A percentile compares a stretch with the other conserved stretches of the same genome.
phyloP scores from a whole-genome alignment of 192 early-diverging fungal species.

The Backusella morwellensis region DNA sequence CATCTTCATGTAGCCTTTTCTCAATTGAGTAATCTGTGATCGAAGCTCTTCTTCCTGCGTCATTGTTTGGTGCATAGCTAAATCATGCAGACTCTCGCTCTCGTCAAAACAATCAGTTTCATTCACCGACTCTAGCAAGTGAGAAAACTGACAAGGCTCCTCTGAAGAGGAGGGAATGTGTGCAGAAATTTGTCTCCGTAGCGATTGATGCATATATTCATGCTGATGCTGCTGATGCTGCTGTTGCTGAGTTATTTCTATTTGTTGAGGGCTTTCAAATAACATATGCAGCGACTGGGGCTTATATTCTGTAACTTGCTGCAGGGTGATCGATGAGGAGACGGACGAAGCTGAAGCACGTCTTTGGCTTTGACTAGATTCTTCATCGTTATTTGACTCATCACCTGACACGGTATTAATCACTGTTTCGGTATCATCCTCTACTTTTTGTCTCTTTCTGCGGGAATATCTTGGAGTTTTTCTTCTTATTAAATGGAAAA shows the following conservation, averaged over 20 bases:
- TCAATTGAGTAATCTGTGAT: constrained; percentile 5
- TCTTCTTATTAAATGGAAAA: constrained; percentile 41
- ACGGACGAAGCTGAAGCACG: constrained; percentile 6
- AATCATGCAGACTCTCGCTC: neutral
- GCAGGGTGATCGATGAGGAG: constrained; percentile 6
- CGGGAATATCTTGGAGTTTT: constrained; percentile 35
- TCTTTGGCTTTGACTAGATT: constrained; percentile 10
- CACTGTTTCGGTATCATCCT: constrained; percentile 21
- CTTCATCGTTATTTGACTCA: constrained; percentile 26
- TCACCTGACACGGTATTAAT: constrained; percentile 17
- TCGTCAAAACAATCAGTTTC: neutral
- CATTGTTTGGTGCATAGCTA: constrained; percentile 11
- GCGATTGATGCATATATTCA: neutral
- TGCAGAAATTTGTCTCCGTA: constrained; percentile 7
- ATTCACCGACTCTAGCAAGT: neutral
- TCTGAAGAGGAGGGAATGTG: neutral
- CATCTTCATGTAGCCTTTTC: constrained; percentile 9
- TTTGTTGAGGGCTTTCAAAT: constrained; percentile 1
- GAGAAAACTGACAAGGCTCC: constrained; percentile 2
- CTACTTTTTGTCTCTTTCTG: constrained; percentile 28
- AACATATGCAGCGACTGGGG: neutral
- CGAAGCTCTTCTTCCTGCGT: constrained; percentile 15
- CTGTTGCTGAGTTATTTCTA: constrained; percentile 5
- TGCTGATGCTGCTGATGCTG: constrained; percentile 7
- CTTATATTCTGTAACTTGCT: neutral